Percentiles rank a stretch among this genome's conserved stretches.
phyloP scores from a whole-genome alignment of 208 protist species.

The Lotmaria passim region DNA sequence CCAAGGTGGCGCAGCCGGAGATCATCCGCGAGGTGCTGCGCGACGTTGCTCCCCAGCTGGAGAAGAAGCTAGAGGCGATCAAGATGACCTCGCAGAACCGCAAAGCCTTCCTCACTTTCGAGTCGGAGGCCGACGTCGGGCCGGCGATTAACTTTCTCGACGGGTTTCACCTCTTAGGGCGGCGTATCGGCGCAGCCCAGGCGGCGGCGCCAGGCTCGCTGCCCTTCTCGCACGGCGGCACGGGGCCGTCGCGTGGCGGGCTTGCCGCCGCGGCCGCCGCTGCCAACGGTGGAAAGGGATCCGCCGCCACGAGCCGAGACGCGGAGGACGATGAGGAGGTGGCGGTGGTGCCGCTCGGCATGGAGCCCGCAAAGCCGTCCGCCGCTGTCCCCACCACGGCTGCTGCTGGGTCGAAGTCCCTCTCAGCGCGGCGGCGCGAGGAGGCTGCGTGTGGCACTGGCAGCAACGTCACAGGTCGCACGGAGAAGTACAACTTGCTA shows the following conservation, averaged over 20 bases:
- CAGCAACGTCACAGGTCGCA: slow-evolving; percentile 71
- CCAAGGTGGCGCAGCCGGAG: slow-evolving; percentile 83
- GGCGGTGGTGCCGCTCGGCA: slow-evolving; percentile 49
- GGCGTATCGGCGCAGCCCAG: slow-evolving; percentile 64
- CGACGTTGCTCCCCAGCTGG: slow-evolving; percentile 86
- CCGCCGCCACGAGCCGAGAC: not conserved
- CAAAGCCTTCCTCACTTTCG: slow-evolving; percentile 91
- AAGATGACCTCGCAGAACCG: slow-evolving; percentile 93
- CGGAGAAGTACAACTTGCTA: slow-evolving; percentile 84
- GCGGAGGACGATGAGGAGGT: slow-evolving; percentile 34
- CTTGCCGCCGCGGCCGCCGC: slow-evolving; percentile 2
- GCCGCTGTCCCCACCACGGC: slow-evolving; percentile 1
- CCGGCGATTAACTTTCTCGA: slow-evolving; percentile 83
- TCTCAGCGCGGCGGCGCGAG: slow-evolving; percentile 12
- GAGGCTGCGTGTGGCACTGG: slow-evolving; percentile 11
- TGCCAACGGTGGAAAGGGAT: not conserved
- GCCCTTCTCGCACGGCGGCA: slow-evolving; percentile 68
- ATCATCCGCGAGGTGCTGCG: slow-evolving; percentile 89
- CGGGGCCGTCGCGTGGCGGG: slow-evolving; percentile 9
- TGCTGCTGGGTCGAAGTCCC: slow-evolving; percentile 1
- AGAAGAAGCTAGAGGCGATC: slow-evolving; percentile 84
- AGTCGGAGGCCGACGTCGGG: slow-evolving; percentile 65
- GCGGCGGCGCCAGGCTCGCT: slow-evolving; percentile 84
- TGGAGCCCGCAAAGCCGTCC: slow-evolving; percentile 26
- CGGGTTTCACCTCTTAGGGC: slow-evolving; percentile 83